Evolutionary conservation across 257 asterid genomes (phyloP), one percentile per base, ranked within the genome.

Genomic region (Ilex aquifolium): DNA sequence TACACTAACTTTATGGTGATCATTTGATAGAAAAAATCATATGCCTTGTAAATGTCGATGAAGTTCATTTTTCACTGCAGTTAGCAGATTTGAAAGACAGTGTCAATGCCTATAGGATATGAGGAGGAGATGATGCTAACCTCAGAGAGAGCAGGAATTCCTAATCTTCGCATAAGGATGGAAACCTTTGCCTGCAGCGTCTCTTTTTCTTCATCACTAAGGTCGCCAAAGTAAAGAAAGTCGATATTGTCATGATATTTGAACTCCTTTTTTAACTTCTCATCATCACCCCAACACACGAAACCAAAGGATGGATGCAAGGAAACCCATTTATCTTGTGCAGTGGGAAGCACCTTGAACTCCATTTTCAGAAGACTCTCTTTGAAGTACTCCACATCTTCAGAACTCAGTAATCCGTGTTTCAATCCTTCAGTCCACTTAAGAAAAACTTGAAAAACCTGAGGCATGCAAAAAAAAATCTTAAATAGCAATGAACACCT

Each of bases 301-400:
- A 83, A 71, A 65, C 99, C 97, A 84, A 76, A 90, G 10, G 88
- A 87, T 16, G 91, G 68, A 67, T 90, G 77, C 60, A 93, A 67
- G 60, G 99, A 93, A 73, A 82, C 99, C 99, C 99, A 93, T 76
- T 80, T 83, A 87, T 93, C 99, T 68, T 65, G 90, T 74, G 69
- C 85, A 46, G 97, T 87, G 60, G 99, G 96, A 71, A 93, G 95
- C 71, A 90, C 90, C 5, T 82, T 42, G 61, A 32, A 83, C 50
- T 81, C 94, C 82, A 74, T 80, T 60, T 75, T 81, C 68, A 65
- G 76, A 65, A 93, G 81, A 76, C 76, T 70, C 67, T 78, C 83
- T 70, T 80, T 79, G 79, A 93, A 73, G 72, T 72, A 74, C 62
- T 81, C 80, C 32, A 77, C 64, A 75, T 86, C 97, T 78, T 82